Base-by-base conservation (phyloP, 2,329 filamentous ascomycete genomes). In the Fusarium drepaniforme region DNA sequence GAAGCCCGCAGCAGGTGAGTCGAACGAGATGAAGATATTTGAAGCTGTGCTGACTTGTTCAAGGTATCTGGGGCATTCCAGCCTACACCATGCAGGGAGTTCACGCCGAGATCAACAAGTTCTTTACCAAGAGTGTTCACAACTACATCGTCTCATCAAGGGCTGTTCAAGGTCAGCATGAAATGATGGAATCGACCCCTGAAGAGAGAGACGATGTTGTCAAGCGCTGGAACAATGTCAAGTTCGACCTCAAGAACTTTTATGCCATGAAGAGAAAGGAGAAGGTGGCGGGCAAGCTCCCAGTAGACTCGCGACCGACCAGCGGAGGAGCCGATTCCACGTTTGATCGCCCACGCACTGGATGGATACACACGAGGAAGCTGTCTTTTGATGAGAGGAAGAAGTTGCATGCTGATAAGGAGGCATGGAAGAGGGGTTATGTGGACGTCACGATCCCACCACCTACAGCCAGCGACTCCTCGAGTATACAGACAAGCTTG, bases 21-120 rank as follows among this genome's bases (percentile, higher is more conserved):
- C 13, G 40, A 53, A 15, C 37, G 21, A 12, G 3, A 5, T 25
- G 44, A 8, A 16, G 12, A 25, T 25, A 25, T n/a, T 40, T 7
- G 3, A 53, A 3, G 3, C 8, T 16, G 18, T 64, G 8, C 70
- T 69, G 35, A 64, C 16, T 46, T 18, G 18, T 53, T 44, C 30
- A 68, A 88, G 91, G 88, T 8, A 82, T 93, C 18, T 94, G 91
- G 90, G 90, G 90, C 1, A 83, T 97, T 5, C 94, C 94, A 0
- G 95, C 93, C 7, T 97, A 97, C 79, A 90, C 94, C 5, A 93
- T 96, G 87, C 94, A 96, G 80, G 95, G 95, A 3, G 87, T 97
- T 1, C 91, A 96, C 77, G 93, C 93, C 46, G 93, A 96, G 80
- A 87, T 97, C 64, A 88, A 92, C 71, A 94, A 93, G 73, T 83